A percentile compares a stretch with the other conserved stretches of the same genome.
Conservation (phyloP, 2,329 filamentous ascomycete genomes). For the Exophiala sp. region DNA sequence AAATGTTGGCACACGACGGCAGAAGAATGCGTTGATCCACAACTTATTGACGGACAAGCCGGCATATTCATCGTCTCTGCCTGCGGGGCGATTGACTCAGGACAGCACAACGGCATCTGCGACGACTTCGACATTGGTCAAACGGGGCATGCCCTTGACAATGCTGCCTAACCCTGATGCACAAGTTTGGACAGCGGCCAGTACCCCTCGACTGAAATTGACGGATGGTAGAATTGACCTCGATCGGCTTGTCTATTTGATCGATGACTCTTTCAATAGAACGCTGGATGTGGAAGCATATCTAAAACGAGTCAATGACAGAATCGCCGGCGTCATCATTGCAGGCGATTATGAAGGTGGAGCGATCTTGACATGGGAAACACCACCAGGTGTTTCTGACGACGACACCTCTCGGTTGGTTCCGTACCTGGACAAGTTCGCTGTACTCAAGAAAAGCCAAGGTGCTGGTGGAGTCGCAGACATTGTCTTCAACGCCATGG, state of each 20-base stretch:
- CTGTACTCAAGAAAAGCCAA: conserved; percentile 82
- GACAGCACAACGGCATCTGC: conserved; percentile 31
- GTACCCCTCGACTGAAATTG: conserved; percentile 62
- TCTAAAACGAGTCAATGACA: conserved; percentile 71
- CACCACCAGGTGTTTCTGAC: conserved; percentile 58
- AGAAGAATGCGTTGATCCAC: conserved; percentile 84
- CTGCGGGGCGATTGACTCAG: conserved; percentile 59
- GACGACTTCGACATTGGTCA: conserved; percentile 72
- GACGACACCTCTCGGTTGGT: conserved; percentile 63
- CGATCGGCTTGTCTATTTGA: conserved; percentile 75
- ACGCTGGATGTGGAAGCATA: conserved; percentile 82
- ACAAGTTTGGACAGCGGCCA: conserved; percentile 65
- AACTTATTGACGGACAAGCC: conserved; percentile 96
- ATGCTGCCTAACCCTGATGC: conserved; percentile 70
- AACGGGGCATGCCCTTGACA: conserved; percentile 83
- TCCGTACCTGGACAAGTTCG: conserved; percentile 96
- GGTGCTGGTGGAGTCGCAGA: conserved; percentile 91
- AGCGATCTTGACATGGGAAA: conserved; percentile 92
- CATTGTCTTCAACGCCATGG: conserved; percentile 94
- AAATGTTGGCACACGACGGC: conserved; percentile 55
- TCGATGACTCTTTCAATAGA: conserved; percentile 88
- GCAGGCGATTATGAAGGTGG: conserved; percentile 96
- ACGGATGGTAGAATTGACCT: conserved; percentile 81
- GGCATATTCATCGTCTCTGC: conserved; percentile 84
- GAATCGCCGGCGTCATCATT: conserved; percentile 86